Base-by-base conservation (phyloP, 2,329 filamentous ascomycete species). In the Fonsecaea multimorphosa region DNA sequence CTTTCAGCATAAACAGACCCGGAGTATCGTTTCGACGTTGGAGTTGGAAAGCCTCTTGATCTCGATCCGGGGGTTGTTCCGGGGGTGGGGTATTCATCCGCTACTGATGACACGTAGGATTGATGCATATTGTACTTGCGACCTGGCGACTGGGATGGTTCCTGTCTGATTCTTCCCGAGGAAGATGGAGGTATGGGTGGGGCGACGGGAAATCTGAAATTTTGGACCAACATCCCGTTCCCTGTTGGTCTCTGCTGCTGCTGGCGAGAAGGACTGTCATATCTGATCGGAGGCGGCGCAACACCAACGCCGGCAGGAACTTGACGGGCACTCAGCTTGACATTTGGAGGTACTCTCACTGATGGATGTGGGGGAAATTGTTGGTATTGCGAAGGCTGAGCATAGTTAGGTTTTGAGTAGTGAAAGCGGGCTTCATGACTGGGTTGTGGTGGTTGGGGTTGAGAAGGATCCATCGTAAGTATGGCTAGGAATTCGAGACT, bases 81-180 rank as follows among this genome's bases (percentile, higher is more conserved):
- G n/a, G 64, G 60, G 12, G 64, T 64, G 29, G 55, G n/a, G 60
- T 49, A 64, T 27, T 69, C 69, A n/a, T 66, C 67, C 12, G 60
- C 53, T n/a, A 69, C 67, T 3, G 67, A 69, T 8, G 69, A 71
- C 62, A 71, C 59, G 46, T 69, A 68, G 29, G 69, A 71, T 22
- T 69, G 60, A 27, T 68, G 58, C 46, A 63, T 63, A 52, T 71
- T 69, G 51, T 66, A 65, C 29, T 51, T 66, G 16, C 61, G 58
- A 22, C 60, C 60, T 11, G 68, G 58, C 5, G 64, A 65, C 60
- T 58, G 64, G 7, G 46, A 64, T 1, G 57, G 36, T 2, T 67
- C 64, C 51, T 67, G 64, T 36, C 36, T 60, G 27, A 36, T 22
- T 36, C 59, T 67, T 19, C 57, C 52, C 51, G 60, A 34, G 36